Evolutionary conservation across 306 rosid species (phyloP), one percentile per base, ranked within the genome.

Genomic region (Corylus avellana): DNA sequence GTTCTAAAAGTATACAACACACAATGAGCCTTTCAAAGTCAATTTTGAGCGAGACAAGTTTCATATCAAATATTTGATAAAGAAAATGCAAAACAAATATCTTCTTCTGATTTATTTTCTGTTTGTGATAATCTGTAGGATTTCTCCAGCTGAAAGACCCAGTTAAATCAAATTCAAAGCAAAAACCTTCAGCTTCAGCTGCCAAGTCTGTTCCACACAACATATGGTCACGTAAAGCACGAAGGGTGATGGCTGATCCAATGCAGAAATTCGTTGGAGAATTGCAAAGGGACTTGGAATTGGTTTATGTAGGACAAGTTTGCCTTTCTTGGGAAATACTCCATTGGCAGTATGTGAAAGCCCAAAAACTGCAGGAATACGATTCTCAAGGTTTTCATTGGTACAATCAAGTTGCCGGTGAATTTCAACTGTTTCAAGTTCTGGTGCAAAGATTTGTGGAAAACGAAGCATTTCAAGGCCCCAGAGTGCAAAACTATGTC

Each of bases 241-340:
- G 81, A 57, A 89, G 83, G 67, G 69, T 32, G 70, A 71, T 70
- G 32, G 79, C 77, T 59, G 92, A 90, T n/a, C 91, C 93, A 51
- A 69, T 83, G 68, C 51, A 73, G 42, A 89, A 88, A 73, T 73
- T 89, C 77, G 86, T 87, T 20, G 82, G 84, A 79, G 97, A 91
- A 78, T 75, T 93, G 57, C 83, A 90, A 22, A 81, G 87, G 78
- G 97, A 96, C 66, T 80, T 96, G 78, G 99, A 96, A 83, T 79
- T 88, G 80, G 96, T 93, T 7, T 96, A 96, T 81, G 97, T 96
- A 13, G 99, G 98, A 2, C 99, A 96, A 54, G 57, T 87, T 86
- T 96, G 99, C 61, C 99, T 96, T 63, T 93, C 99, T 3, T 96
- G 99, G 99, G 99, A 96, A 63, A 87, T 96, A 57, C 87, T 96